A percentile compares a stretch with the other conserved stretches of the same genome.
These are phyloP conservation scores for Tolypocladium sp. DNA, from an alignment of 2,329 filamentous ascomycete genomes.

Conservation along the genomic window DNA sequence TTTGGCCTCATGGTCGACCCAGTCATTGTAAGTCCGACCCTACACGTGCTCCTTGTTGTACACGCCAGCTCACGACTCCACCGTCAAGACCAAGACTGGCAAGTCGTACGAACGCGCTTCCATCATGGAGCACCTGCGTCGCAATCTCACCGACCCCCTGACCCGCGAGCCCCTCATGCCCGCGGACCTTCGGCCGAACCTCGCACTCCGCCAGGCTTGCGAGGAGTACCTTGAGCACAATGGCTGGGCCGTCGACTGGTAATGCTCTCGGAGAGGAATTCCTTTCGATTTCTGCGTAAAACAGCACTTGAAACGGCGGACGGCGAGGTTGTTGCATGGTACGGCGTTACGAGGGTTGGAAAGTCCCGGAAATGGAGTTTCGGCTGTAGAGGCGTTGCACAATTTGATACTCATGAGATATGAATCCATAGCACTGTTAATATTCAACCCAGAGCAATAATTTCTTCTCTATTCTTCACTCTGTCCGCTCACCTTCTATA, in stretches of 20 bases:
- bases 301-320: too few species aligned
- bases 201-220: slow-evolving; percentile 72
- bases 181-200: slow-evolving; percentile 69
- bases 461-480: too few species aligned
- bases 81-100: slow-evolving; percentile 63
- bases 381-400: not conserved
- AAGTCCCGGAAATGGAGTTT: not conserved
- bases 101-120: slow-evolving; percentile 84
- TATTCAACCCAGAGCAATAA: not conserved
- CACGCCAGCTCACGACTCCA: not conserved
- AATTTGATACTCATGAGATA: not conserved
- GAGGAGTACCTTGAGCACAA: slow-evolving; percentile 79
- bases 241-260: slow-evolving; percentile 92
- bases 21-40: slow-evolving; percentile 36
- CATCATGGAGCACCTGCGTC: slow-evolving; percentile 76
- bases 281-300: not conserved
- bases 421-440: not conserved
- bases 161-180: slow-evolving; percentile 65
- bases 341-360: not conserved
- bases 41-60: not conserved
- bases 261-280: not conserved
- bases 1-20: slow-evolving; percentile 69
- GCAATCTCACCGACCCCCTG: slow-evolving; percentile 68
- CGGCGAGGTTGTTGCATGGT: not conserved
- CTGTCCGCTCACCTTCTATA: not conserved